These are phyloP conservation scores for Fistulinella prunicolor DNA, from an alignment of 768 basidiomycete species.

Conservation along the genomic window DNA sequence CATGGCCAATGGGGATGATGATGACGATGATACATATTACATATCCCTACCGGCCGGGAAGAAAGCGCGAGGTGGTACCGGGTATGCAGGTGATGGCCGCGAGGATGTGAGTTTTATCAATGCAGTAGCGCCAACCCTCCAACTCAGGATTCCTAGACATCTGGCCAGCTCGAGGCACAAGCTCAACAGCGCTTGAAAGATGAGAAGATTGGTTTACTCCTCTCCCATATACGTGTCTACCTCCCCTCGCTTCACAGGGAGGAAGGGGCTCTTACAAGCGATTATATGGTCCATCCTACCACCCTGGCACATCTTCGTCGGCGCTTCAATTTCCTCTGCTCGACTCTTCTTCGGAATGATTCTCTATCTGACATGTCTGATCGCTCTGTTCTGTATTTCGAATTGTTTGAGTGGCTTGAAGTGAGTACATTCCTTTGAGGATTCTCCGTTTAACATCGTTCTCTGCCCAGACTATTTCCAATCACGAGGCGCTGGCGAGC, in stretches of 20 bases:
- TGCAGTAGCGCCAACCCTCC: not conserved
- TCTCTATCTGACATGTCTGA: conserved; percentile 95
- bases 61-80: conserved; percentile 76
- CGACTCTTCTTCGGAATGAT: conserved; percentile 84
- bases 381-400: conserved; percentile 78
- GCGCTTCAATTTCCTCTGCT: conserved; percentile 86
- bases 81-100: conserved; percentile 78
- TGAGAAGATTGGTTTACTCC: conserved; percentile 62
- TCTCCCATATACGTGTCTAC: conserved; percentile 73
- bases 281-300: conserved; percentile 91
- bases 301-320: conserved; percentile 88
- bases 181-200: conserved; percentile 74
- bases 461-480: conserved; percentile 73
- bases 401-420: conserved; percentile 90
- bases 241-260: conserved; percentile 77
- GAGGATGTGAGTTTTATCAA: conserved; percentile 70
- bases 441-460: conserved; percentile 4
- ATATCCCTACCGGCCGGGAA: conserved; percentile 46
- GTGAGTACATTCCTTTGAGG: conserved; percentile 38
- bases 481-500: conserved; percentile 87
- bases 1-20: conserved; percentile 39
- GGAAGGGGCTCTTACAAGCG: conserved; percentile 77
- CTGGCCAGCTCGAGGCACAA: conserved; percentile 77
- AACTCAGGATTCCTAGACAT: conserved; percentile 46
- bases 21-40: conserved; percentile 53